phyloP scores from a whole-genome alignment of 1,284 basidiomycete species.

The Singerocomus rubriflavus region DNA sequence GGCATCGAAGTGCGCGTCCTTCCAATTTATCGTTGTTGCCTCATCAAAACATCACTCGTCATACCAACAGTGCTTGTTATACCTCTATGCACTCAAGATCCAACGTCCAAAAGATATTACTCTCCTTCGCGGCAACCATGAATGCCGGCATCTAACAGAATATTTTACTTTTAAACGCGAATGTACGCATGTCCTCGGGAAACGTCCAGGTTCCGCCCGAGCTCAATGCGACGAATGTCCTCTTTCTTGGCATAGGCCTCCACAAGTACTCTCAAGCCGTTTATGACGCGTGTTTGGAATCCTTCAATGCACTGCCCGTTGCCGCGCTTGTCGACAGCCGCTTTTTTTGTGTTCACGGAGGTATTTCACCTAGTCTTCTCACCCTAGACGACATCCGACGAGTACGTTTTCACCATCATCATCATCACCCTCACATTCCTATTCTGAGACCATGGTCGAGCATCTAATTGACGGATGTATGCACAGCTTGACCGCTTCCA shows the following conservation, averaged over 20 bases:
- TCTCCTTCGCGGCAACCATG: constrained; percentile 95
- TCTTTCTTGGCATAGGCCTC: constrained; percentile 53
- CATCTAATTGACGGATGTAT: constrained; percentile 4
- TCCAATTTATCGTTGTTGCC: neutral
- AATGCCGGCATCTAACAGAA: constrained; percentile 94
- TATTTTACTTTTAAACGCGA: constrained; percentile 98
- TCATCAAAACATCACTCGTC: neutral
- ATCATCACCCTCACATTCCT: neutral
- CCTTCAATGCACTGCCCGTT: constrained; percentile 90
- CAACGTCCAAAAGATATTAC: constrained; percentile 90
- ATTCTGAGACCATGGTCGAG: neutral
- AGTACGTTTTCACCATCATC: too few species aligned
- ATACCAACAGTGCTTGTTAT: constrained; percentile 68
- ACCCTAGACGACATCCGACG: constrained; percentile 77
- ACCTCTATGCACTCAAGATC: constrained; percentile 91
- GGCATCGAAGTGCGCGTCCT: constrained; percentile 74
- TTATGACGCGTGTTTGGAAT: constrained; percentile 89
- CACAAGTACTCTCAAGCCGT: constrained; percentile 89
- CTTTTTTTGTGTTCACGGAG: constrained; percentile 98
- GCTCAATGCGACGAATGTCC: constrained; percentile 3
- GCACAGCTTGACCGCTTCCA: constrained; percentile 86
- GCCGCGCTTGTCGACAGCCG: constrained; percentile 93
- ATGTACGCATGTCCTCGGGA: constrained; percentile 46
- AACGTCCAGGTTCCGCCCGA: neutral
- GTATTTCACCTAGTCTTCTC: constrained; percentile 86